Conservation (phyloP, 495 filamentous ascomycete species). For the Aspergillus cristatus region DNA sequence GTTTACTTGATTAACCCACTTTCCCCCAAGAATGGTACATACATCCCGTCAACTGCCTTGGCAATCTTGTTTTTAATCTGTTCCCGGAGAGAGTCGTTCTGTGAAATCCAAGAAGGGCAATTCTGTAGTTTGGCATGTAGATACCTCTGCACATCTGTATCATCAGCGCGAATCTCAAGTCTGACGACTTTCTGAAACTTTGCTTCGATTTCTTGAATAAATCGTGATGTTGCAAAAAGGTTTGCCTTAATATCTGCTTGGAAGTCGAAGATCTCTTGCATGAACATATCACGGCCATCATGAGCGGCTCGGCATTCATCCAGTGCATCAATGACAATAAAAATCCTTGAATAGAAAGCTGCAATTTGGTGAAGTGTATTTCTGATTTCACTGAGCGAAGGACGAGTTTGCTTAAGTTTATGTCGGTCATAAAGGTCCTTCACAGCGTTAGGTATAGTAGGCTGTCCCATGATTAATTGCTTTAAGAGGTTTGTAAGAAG, state of each 20-base stretch:
- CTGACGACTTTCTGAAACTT: neutral
- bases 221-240: slow-evolving; percentile 14
- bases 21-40: neutral
- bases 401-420: neutral
- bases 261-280: slow-evolving; percentile 9
- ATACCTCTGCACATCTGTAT: slow-evolving; percentile 5
- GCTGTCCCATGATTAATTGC: slow-evolving; percentile 15
- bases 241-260: neutral
- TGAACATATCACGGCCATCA: slow-evolving; percentile 2
- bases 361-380: neutral
- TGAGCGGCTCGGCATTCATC: slow-evolving; percentile 10
- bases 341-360: neutral
- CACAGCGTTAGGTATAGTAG: neutral
- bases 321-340: slow-evolving; percentile 32
- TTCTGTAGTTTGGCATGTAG: slow-evolving; percentile 4
- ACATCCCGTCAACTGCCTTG: slow-evolving; percentile 24
- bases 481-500: slow-evolving; percentile 19
- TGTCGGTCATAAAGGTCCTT: neutral
- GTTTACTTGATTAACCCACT: no score
- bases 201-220: neutral
- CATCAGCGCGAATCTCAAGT: slow-evolving; percentile 4
- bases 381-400: neutral
- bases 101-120: slow-evolving; percentile 7
- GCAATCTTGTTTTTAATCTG: slow-evolving; percentile 16
- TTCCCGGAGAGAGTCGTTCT: slow-evolving; percentile 9